These are phyloP conservation scores for Termitomyces titanicus DNA, from an alignment of 768 basidiomycete genomes.

Conservation along the genomic window DNA sequence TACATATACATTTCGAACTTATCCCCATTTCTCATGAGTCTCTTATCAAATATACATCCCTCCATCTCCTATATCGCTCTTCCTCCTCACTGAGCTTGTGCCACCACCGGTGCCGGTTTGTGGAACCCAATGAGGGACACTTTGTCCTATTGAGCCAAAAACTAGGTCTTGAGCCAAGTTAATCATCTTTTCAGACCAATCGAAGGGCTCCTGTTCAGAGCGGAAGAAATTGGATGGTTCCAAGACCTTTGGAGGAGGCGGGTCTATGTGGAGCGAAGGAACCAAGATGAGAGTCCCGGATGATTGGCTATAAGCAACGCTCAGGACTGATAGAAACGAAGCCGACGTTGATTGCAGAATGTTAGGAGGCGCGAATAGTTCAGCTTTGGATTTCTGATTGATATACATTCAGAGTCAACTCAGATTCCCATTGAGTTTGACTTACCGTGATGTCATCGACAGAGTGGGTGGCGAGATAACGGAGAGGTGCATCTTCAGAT, in stretches of 20 bases:
- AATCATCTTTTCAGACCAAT: conserved; percentile 34
- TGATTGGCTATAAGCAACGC: conserved; percentile 9
- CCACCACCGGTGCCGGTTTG: neutral
- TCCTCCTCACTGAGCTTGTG: conserved; percentile 11
- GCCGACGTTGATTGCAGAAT: conserved; percentile 53
- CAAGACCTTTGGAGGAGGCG: conserved; percentile 38
- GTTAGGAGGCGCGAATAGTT: conserved; percentile 52
- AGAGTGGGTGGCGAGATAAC: conserved; percentile 41
- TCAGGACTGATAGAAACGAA: conserved; percentile 42
- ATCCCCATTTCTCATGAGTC: neutral
- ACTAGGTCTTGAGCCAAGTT: conserved; percentile 32
- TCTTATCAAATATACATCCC: conserved; percentile 46
- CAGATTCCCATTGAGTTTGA: neutral
- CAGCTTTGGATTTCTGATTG: conserved; percentile 28
- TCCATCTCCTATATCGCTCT: conserved; percentile 40
- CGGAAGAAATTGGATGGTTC: conserved; percentile 27
- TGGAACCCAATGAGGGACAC: conserved; percentile 16
- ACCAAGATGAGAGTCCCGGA: conserved; percentile 39
- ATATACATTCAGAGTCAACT: conserved; percentile 9
- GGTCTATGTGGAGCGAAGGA: conserved; percentile 41
- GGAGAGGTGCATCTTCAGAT: conserved; percentile 44
- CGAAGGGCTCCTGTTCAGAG: conserved; percentile 27
- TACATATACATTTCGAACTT: neutral
- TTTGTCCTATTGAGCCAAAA: conserved; percentile 30
- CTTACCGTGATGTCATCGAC: conserved; percentile 19